Conservation (phyloP, 1,284 basidiomycete genomes). For the Uromyces viciae-fabae region DNA sequence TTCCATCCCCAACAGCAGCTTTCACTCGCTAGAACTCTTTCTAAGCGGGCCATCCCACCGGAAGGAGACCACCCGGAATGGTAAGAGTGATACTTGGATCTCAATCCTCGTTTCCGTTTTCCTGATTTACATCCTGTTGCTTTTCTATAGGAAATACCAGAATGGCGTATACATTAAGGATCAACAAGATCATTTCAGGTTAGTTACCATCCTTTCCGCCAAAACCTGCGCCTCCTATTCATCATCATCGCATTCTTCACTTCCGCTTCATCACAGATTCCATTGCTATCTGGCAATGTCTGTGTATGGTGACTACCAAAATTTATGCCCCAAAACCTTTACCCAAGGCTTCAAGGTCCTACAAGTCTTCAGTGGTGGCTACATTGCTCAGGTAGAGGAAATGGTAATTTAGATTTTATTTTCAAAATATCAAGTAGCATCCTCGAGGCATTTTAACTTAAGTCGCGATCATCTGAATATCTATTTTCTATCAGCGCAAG, state of each 20-base stretch:
- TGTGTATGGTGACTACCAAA: constrained; percentile 42
- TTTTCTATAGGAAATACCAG: background rate
- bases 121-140: background rate
- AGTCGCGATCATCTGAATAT: background rate
- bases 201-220: background rate
- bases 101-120: background rate
- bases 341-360: constrained; percentile 45
- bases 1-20: too few species aligned
- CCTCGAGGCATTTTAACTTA: background rate
- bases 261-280: background rate
- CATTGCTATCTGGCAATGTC: constrained; percentile 42
- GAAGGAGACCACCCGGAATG: background rate
- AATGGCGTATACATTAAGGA: background rate
- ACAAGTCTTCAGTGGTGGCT: constrained; percentile 37
- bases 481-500: constrained; percentile 5
- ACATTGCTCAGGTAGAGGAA: constrained; percentile 44
- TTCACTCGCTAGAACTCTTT: too few species aligned
- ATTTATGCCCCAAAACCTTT: constrained; percentile 45
- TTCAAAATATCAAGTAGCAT: background rate
- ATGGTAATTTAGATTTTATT: constrained; percentile 6
- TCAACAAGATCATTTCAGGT: constrained; percentile 15
- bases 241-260: background rate
- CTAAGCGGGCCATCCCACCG: background rate
- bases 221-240: background rate
- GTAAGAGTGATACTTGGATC: background rate